Evolutionary conservation across 2,329 filamentous ascomycete genomes (phyloP).

Genomic region (Venturia asperata): DNA sequence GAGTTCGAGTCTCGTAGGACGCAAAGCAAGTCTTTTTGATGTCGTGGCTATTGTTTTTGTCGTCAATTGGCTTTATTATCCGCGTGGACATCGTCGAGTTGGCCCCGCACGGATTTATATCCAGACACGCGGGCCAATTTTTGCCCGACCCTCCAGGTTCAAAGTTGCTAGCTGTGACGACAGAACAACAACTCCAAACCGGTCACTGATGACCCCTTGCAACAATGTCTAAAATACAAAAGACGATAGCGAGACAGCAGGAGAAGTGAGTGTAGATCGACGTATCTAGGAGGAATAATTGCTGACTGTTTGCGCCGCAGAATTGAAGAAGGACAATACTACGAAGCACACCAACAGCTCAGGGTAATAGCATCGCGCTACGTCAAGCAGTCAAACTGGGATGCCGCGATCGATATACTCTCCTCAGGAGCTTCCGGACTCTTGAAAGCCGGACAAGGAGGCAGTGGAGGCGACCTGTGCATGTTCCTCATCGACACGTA

Average conservation of each 20-base stretch:
- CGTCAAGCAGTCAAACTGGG: slow-evolving; percentile 78
- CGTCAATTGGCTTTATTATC: neutral
- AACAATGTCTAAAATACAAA: slow-evolving; percentile 52
- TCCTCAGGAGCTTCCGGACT: slow-evolving; percentile 77
- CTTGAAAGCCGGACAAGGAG: slow-evolving; percentile 85
- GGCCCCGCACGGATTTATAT: neutral
- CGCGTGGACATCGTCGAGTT: neutral
- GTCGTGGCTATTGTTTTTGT: neutral
- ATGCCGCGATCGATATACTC: slow-evolving; percentile 79
- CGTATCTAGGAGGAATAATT: slow-evolving; percentile 13
- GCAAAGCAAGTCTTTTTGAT: neutral
- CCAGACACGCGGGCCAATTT: slow-evolving; percentile 6
- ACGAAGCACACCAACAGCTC: slow-evolving; percentile 97
- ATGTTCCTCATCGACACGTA: slow-evolving; percentile 86
- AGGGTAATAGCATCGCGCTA: slow-evolving; percentile 92
- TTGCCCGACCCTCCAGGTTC: neutral
- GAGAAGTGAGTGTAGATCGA: slow-evolving; percentile 50
- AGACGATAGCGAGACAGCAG: slow-evolving; percentile 69
- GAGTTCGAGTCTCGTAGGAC: slow-evolving; percentile 23
- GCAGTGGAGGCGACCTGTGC: slow-evolving; percentile 83
- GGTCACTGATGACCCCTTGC: neutral
- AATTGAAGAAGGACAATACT: slow-evolving; percentile 86
- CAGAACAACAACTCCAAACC: slow-evolving; percentile 4
- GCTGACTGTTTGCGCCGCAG: slow-evolving; percentile 39
- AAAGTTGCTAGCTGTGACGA: neutral